Conservation (phyloP, 352 stramenopile species). For the Phytophthora multivora region DNA sequence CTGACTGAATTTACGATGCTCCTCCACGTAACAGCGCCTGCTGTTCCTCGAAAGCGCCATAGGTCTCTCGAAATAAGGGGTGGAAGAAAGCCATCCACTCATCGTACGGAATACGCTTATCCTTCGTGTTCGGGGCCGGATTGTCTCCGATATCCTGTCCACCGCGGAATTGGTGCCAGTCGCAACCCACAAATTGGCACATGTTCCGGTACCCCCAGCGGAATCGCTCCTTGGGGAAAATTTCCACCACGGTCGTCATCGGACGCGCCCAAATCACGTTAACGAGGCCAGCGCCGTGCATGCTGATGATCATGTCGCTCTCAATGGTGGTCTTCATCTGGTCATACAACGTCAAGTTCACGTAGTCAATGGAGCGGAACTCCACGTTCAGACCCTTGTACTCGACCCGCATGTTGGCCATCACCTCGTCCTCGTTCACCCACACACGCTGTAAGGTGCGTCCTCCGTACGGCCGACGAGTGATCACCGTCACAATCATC, state of each 20-base stretch:
- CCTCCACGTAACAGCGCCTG: constrained; percentile 23
- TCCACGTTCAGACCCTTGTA: constrained; percentile 45
- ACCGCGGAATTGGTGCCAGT: constrained; percentile 67
- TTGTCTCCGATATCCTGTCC: constrained; percentile 42
- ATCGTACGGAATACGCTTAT: constrained; percentile 57
- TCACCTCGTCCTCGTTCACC: constrained; percentile 67
- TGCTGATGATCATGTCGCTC: constrained; percentile 81
- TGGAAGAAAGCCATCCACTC: constrained; percentile 68
- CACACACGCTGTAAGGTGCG: constrained; percentile 63
- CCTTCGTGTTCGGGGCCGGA: constrained; percentile 39
- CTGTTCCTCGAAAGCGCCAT: constrained; percentile 29
- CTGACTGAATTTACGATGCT: constrained; percentile 19
- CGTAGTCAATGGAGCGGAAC: constrained; percentile 72
- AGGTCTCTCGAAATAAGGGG: constrained; percentile 37
- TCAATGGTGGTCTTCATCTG: constrained; percentile 71
- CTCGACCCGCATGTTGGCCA: constrained; percentile 46
- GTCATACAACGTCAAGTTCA: constrained; percentile 51
- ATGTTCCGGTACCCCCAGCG: constrained; percentile 82
- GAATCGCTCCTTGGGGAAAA: constrained; percentile 59
- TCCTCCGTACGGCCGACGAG: constrained; percentile 52
- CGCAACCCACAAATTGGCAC: constrained; percentile 71
- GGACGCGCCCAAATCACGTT: constrained; percentile 74
- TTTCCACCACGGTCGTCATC: constrained; percentile 66
- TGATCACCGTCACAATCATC: constrained; percentile 65
- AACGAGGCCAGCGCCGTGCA: constrained; percentile 83